A percentile compares a stretch with the other conserved stretches of the same genome.
Conservation (phyloP, 176 grass and related monocot species). For the Musa acuminata region DNA sequence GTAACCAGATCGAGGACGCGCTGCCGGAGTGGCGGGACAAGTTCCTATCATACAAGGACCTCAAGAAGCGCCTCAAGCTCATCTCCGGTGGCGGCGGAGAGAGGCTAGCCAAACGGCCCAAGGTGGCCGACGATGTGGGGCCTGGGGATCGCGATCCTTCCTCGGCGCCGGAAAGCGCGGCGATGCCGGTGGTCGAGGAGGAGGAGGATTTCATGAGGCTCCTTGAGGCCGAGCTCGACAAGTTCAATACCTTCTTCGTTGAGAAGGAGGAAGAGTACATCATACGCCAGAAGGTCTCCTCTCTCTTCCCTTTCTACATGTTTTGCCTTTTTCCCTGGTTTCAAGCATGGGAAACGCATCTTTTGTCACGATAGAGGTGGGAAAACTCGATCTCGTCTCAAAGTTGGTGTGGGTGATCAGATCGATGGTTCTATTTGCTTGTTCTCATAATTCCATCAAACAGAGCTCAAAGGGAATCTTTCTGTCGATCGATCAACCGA, state of each 20-base stretch:
- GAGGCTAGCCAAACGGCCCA: constrained; percentile 38
- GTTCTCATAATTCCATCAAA: too few species aligned
- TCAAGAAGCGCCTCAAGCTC: constrained; percentile 84
- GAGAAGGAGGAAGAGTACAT: constrained; percentile 97
- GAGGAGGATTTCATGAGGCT: constrained; percentile 68
- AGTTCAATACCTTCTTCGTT: constrained; percentile 87
- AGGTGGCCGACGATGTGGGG: constrained; percentile 23
- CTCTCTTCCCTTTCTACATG: not conserved
- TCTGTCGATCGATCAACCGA: too few species aligned
- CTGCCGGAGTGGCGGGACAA: constrained; percentile 95
- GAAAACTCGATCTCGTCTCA: too few species aligned
- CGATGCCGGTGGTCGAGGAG: constrained; percentile 41
- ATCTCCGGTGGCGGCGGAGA: constrained; percentile 26
- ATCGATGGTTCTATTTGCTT: too few species aligned
- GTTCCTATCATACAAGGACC: constrained; percentile 90
- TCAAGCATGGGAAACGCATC: too few species aligned
- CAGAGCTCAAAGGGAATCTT: too few species aligned
- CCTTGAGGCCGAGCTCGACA: constrained; percentile 84
- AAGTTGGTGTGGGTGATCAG: too few species aligned
- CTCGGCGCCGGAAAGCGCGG: not conserved
- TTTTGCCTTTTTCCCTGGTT: too few species aligned
- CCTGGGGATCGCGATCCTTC: not conserved
- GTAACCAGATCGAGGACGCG: constrained; percentile 85
- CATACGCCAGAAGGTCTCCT: constrained; percentile 76
- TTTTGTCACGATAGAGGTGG: too few species aligned